Conservation (phyloP, 2,329 filamentous ascomycete species). For the Colletotrichum brevisporum region DNA sequence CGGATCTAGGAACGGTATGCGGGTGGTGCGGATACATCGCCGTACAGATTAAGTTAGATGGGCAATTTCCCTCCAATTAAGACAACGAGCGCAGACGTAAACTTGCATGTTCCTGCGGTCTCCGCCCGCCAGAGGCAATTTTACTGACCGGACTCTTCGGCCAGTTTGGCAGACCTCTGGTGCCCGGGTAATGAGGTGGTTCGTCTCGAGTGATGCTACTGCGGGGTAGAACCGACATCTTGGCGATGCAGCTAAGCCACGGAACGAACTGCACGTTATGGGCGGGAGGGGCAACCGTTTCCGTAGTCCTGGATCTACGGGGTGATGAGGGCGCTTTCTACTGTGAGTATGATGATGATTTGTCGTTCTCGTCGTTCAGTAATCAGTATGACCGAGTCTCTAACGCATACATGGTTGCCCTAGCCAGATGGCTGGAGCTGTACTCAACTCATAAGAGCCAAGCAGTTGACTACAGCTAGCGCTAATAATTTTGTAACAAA, state of each 20-base stretch:
- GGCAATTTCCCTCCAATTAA: constrained; percentile 32
- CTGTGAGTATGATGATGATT: too few relatives aligned
- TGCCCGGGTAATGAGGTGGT: not conserved
- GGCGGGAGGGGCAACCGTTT: not conserved
- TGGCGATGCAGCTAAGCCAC: constrained; percentile 1
- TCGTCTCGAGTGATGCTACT: constrained; percentile 17
- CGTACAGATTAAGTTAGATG: not conserved
- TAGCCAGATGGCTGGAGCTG: too few relatives aligned
- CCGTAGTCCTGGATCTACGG: not conserved
- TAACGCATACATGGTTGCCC: too few relatives aligned
- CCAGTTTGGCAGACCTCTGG: not conserved
- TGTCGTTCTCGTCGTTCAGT: too few relatives aligned
- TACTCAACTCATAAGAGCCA: too few relatives aligned
- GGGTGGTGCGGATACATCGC: not conserved
- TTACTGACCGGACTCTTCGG: not conserved
- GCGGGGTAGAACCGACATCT: constrained; percentile 22
- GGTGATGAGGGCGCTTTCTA: too few relatives aligned
- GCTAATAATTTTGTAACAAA: too few relatives aligned
- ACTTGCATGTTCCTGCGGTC: not conserved
- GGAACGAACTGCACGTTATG: not conserved
- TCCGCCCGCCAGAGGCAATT: not conserved
- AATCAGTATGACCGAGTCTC: too few relatives aligned
- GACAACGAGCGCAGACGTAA: not conserved
- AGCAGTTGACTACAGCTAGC: too few relatives aligned
- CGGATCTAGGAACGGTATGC: constrained; percentile 5